Conservation (phyloP, 2,329 filamentous ascomycete genomes). For the Talaromyces sp. region DNA sequence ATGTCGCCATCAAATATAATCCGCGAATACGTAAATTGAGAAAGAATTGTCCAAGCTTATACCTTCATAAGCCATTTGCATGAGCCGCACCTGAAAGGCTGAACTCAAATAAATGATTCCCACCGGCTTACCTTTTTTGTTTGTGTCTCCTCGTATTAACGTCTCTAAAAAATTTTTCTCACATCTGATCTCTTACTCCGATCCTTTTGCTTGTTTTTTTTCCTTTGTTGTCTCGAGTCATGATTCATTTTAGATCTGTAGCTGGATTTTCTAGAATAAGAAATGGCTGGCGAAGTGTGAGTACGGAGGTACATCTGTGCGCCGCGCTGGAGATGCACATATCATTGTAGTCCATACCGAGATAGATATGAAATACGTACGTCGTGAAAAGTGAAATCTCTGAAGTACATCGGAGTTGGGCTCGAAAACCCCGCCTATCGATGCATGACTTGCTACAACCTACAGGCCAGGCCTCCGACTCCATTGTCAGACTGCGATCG, state of each 20-base stretch:
- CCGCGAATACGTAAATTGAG: background rate
- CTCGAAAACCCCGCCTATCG: background rate
- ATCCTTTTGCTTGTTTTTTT: background rate
- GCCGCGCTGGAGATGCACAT: background rate
- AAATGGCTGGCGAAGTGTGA: background rate
- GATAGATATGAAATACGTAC: background rate
- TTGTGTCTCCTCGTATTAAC: background rate
- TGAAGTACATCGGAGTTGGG: background rate
- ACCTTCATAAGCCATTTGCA: background rate
- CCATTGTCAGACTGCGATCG: background rate
- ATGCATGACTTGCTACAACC: background rate
- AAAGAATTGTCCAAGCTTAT: background rate
- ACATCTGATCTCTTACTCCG: background rate
- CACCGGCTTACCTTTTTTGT: background rate
- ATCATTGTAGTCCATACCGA: background rate
- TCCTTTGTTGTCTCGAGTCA: background rate
- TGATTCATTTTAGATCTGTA: background rate
- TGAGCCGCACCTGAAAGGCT: slow-evolving; percentile 3
- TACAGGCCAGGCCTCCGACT: background rate
- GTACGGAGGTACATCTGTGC: background rate
- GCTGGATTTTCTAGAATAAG: background rate
- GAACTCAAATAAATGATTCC: background rate
- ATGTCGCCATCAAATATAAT: background rate
- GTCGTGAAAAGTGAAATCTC: background rate
- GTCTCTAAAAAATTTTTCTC: no score